Base-by-base conservation (phyloP, 345 rosid species). In the Hibiscus trionum region DNA sequence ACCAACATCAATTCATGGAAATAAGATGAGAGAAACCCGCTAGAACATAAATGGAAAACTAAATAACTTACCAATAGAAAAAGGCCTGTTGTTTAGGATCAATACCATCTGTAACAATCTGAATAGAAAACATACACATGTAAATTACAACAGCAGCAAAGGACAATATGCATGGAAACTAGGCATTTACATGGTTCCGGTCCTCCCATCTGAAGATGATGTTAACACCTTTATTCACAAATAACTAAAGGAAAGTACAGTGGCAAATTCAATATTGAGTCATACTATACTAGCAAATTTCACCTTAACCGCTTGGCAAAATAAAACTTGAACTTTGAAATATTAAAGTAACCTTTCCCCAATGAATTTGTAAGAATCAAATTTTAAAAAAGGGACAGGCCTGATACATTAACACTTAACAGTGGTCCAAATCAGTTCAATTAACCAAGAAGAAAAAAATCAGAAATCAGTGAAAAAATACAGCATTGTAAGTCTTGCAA, bases 71-170 rank as follows among this genome's bases (percentile, higher is more conserved):
- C 99, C 88, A 84, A 74, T 82, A 90, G 84, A 75, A 85, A 84
- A 96, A 89, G 4, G 97, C 89, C 80, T 96, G 96, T 57, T 88
- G 96, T 82, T 88, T 91, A 35, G 99, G 99, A 87, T 96, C 97
- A 80, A 84, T 77, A 58, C 86, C 90, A 50, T 86, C 91, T 15
- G 92, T 88, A 82, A 87, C 82, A 69, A 84, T 78, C 99, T 93
- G 86, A 76, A 77, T 15, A 73, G 55, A 81, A 73, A 44, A 77
- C 14, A 80, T 47, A 9, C 53, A 76, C 52, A 72, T 42, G 21
- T 72, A 50, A 77, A 79, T 70, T 46, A 24, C 19, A 35, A 12
- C 33, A 27, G 73, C 4, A n/a, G 6, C 12, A 29, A 35, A 19
- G 37, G 55, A 24, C 17, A 55, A 33, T 46, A 24, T 12, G 29